A percentile compares a stretch with the other conserved stretches of the same genome.
Evolutionary conservation across 2,329 filamentous ascomycete species (phyloP).

Genomic region (Bipolaris zeicola): DNA sequence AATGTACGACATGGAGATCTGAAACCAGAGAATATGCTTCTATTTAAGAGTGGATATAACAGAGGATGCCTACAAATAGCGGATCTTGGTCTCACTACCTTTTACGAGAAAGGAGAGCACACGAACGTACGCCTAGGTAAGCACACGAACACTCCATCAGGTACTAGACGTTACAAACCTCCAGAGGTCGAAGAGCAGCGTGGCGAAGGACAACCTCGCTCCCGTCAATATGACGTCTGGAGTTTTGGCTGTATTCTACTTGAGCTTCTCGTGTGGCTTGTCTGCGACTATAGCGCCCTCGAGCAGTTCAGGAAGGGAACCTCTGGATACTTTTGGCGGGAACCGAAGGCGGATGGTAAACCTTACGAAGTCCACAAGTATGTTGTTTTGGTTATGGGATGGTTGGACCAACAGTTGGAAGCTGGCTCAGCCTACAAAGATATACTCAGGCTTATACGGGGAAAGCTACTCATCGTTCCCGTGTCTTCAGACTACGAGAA

Average conservation of each 20-base stretch:
- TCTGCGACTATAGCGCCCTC: not conserved
- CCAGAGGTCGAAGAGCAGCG: not conserved
- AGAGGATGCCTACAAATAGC: not conserved
- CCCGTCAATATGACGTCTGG: not conserved
- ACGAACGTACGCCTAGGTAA: not conserved
- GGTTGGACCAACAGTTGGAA: too few species aligned
- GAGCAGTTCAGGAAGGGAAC: not conserved
- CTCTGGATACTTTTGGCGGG: not conserved
- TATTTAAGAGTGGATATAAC: not conserved
- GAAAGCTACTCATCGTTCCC: too few species aligned
- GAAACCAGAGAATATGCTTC: not conserved
- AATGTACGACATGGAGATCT: not conserved
- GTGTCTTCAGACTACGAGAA: too few species aligned
- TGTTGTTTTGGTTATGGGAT: too few species aligned
- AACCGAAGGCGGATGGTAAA: too few species aligned
- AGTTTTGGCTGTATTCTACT: not conserved
- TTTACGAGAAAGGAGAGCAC: not conserved
- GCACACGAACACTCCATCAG: not conserved
- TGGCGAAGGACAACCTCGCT: not conserved
- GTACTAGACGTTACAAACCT: not conserved
- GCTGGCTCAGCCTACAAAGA: too few species aligned
- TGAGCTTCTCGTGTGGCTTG: not conserved
- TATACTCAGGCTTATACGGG: too few species aligned
- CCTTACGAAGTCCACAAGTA: too few species aligned
- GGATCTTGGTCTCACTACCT: not conserved